Evolutionary conservation across 176 grass and related monocot species (phyloP), one percentile per base, ranked within the genome.

Genomic region (Zoysia pacifica): DNA sequence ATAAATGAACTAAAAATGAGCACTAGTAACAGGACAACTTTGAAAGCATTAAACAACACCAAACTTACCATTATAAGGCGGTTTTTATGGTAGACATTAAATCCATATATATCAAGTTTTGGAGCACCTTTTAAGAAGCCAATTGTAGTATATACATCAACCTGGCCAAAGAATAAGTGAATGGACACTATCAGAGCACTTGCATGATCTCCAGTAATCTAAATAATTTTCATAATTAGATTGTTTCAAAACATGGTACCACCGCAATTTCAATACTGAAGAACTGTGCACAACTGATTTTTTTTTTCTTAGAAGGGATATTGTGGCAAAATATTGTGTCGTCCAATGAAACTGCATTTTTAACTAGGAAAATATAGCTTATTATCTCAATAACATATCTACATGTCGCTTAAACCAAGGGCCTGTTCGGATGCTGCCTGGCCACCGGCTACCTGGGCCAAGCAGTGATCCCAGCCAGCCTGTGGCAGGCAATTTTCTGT

Each of bases 41-140:
- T 18, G 51, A 87, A 87, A 73, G 65, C 16, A 49, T 16, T 78
- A 72, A 6, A n/a, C 9, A 14, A 59, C 72, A 11, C 53, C 16
- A n/a, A 73, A 64, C 69, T 47, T 88, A 94, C 91, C 91, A 94
- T 69, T 81, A 94, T 83, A 73, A 94, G 88, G 45, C 86, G 88
- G 42, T 94, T 94, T 60, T 69, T 94, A 35, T 94, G 85, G 78
- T 94, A 94, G 75, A 94, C 58, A 78, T 69, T 83, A 91, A 94
- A 94, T 75, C 91, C 91, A 78, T 86, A 77, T 50, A 94, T 80
- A 66, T 88, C 67, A 55, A 91, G 82, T 42, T 72, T 13, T 83
- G 91, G 88, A 80, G 91, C 91, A 73, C 82, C 91, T 66, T 73
- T 85, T 77, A 94, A 86, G 82, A 81, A 94, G 75, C 91, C 91